Conservation (phyloP, 2,329 filamentous ascomycete species). For the Bretziella fagacearum region DNA sequence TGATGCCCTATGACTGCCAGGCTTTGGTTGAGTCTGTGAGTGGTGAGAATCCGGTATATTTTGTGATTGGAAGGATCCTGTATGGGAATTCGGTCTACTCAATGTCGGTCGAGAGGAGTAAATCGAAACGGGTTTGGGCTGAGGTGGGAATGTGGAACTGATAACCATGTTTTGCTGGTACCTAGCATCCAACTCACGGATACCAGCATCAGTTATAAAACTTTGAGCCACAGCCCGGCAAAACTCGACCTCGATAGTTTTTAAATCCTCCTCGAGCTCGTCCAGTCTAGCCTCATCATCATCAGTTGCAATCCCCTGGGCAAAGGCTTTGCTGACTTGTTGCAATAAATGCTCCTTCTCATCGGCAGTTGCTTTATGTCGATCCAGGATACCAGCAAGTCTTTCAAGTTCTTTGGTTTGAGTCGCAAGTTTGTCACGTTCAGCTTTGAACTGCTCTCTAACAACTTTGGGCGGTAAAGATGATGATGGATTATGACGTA, state of each 20-base stretch:
- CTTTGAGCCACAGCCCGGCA: conserved; percentile 5
- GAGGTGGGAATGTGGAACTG: conserved; percentile 7
- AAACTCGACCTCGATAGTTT: conserved; percentile 9
- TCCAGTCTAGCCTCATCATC: conserved; percentile 35
- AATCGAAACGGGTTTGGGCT: neutral
- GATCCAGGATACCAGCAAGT: conserved; percentile 26
- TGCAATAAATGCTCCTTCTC: conserved; percentile 31
- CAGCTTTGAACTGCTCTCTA: conserved; percentile 30
- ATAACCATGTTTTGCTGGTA: conserved; percentile 2
- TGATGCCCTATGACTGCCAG: neutral
- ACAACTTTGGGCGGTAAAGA: conserved; percentile 25
- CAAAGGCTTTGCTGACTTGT: conserved; percentile 33
- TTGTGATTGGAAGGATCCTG: neutral
- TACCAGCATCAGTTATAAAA: conserved; percentile 3
- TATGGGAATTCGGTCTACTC: too few species aligned
- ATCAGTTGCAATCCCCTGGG: conserved; percentile 33
- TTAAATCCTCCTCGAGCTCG: conserved; percentile 28
- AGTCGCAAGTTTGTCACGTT: conserved; percentile 30
- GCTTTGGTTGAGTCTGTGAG: neutral
- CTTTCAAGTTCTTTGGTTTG: conserved; percentile 29
- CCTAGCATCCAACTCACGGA: conserved; percentile 6
- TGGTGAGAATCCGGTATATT: neutral
- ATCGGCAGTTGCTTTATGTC: conserved; percentile 26
- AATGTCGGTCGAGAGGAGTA: neutral
- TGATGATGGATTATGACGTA: conserved; percentile 20